Evolutionary conservation across 495 filamentous ascomycete genomes (phyloP), one percentile per base, ranked within the genome.

Genomic region (Penicillium fimorum): DNA sequence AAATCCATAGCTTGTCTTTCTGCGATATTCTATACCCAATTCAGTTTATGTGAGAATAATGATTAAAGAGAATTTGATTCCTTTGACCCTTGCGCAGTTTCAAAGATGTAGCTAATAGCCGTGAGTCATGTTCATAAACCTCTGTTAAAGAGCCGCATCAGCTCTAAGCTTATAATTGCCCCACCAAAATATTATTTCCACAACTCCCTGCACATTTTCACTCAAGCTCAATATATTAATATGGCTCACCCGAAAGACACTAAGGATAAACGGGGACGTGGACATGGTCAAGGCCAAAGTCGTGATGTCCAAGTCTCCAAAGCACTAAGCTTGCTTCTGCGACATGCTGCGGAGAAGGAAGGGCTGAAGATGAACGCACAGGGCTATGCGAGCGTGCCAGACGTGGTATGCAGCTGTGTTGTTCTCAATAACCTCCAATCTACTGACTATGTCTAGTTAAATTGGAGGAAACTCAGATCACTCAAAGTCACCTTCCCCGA

Each of bases 291-390:
- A 50, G 57, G 57, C 70, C 25, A 74, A 29, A 56, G 65, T 33
- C 70, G 90, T 32, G 82, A 88, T 41, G 79, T 88, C 9, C 76
- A 77, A 32, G 78, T 97, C 46, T 96, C 91, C 8, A 95, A 91
- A 67, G 87, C 90, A 25, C 69, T 97, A 50, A 89, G 85, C 54
- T 83, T 79, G 60, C 74, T 96, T 1, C 79, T 98, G 17, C 81
- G 94, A 22, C 94, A 98, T 70, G 90, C 86, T 45, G 94, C 95
- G 6, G 78, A 83, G 58, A 84, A 83, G 51, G 91, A 91, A 62
- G 89, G 90, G 0, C 69, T 98, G 46, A 79, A 76, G 61, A 77
- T 97, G 22, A 87, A 91, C 61, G 73, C 68, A 5, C 87, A 90
- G 58, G 94, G 95, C 6, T 98, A 87, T 66, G 90, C 87, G 13